Percentiles rank a stretch among this genome's conserved stretches.
Evolutionary conservation across 176 grass and related monocot species (phyloP).

Genomic region (Phoenix roebelenii): DNA sequence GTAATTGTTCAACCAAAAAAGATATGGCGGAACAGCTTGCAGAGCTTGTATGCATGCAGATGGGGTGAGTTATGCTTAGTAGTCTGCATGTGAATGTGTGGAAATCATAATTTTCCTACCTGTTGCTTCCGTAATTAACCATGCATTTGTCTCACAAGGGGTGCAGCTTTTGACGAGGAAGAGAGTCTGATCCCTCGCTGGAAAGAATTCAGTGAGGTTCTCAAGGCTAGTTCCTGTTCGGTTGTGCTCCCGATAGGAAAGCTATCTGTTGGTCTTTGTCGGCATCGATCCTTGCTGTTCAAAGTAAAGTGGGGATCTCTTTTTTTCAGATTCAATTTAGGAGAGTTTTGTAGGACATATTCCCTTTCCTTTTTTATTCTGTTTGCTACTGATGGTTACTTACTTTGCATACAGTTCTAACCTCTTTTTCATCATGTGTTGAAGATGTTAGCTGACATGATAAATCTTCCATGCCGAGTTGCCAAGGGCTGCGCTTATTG

Average conservation of each 20-base stretch:
- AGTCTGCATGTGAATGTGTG: not conserved
- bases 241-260: conserved; percentile 69
- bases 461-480: conserved; percentile 85
- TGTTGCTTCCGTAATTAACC: conserved; percentile 6
- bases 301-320: conserved; percentile 35
- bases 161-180: conserved; percentile 48
- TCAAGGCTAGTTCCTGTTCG: conserved; percentile 56
- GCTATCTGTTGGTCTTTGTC: conserved; percentile 76
- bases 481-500: conserved; percentile 95
- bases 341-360: too few species aligned
- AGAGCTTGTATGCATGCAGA: conserved; percentile 65
- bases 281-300: conserved; percentile 81
- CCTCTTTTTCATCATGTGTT: not conserved
- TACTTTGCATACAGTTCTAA: too few species aligned
- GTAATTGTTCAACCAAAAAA: conserved; percentile 41
- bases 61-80: conserved; percentile 47
- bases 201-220: conserved; percentile 55
- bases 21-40: conserved; percentile 75
- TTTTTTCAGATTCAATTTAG: not conserved
- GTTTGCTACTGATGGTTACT: too few species aligned
- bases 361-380: too few species aligned
- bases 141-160: conserved; percentile 28
- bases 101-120: not conserved
- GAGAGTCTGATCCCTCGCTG: conserved; percentile 55
- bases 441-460: conserved; percentile 78